Evolutionary conservation across 176 grass and related monocot genomes (phyloP).

Genomic region (Carex myosuroides): DNA sequence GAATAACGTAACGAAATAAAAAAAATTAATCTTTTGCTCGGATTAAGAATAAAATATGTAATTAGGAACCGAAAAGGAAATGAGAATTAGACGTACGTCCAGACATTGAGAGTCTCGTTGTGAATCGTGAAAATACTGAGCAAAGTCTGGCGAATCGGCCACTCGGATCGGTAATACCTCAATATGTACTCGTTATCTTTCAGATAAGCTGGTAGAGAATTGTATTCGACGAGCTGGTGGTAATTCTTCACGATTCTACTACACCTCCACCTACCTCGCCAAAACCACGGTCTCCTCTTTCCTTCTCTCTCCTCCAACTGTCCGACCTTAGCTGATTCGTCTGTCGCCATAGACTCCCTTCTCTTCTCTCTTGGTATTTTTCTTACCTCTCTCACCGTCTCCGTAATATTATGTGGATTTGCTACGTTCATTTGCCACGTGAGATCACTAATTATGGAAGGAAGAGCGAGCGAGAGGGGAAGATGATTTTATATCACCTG

Average conservation of each 20-base stretch:
- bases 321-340: not conserved
- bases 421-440: not conserved
- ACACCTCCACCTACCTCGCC: not conserved
- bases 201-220: constrained; percentile 60
- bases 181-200: constrained; percentile 92
- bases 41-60: not conserved
- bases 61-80: not conserved
- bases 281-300: constrained; percentile 4
- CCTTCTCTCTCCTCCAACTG: constrained; percentile 3
- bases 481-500: not conserved
- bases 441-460: not conserved
- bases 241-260: constrained; percentile 25
- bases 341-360: not conserved
- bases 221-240: constrained; percentile 69
- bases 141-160: constrained; percentile 78
- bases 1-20: not conserved
- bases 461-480: not conserved
- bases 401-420: not conserved
- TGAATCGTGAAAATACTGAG: constrained; percentile 86
- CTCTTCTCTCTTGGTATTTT: not conserved
- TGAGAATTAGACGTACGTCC: constrained; percentile 49
- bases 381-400: not conserved
- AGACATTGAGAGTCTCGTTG: constrained; percentile 94
- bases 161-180: constrained; percentile 71
- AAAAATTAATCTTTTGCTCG: not conserved